Conservation (phyloP, 2,329 filamentous ascomycete genomes). For the Trichoderma sp. region DNA sequence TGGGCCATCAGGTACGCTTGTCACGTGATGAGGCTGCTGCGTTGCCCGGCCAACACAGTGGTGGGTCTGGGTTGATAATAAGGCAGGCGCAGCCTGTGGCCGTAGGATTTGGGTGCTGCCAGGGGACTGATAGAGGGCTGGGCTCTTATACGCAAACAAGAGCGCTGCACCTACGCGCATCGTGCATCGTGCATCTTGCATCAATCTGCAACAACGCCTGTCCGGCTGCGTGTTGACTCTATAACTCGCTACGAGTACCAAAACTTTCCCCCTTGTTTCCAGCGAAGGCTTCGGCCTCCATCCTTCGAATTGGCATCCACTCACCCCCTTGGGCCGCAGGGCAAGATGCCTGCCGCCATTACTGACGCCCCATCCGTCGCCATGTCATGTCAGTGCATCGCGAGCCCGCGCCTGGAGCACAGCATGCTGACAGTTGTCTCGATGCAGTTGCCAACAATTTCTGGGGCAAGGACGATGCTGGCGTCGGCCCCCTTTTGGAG, state of each 20-base stretch:
- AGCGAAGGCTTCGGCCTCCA: neutral
- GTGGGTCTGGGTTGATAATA: neutral
- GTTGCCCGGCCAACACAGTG: slow-evolving; percentile 33
- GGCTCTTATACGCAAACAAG: neutral
- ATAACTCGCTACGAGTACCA: neutral
- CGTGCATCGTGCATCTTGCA: slow-evolving; percentile 13
- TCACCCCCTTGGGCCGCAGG: slow-evolving; percentile 27
- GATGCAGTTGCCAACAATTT: slow-evolving; percentile 92
- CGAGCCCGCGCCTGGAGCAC: neutral
- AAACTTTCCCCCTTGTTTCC: neutral
- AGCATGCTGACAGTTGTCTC: slow-evolving; percentile 30
- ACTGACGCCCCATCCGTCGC: slow-evolving; percentile 66
- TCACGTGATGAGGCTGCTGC: slow-evolving; percentile 19
- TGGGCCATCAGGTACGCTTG: slow-evolving; percentile 11
- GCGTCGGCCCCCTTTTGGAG: slow-evolving; percentile 85
- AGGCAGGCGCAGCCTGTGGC: slow-evolving; percentile 6
- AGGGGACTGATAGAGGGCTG: neutral
- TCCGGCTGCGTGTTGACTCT: slow-evolving; percentile 5
- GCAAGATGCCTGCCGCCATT: slow-evolving; percentile 61
- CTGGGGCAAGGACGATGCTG: slow-evolving; percentile 98
- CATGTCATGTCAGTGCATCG: slow-evolving; percentile 61
- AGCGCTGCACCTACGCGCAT: slow-evolving; percentile 1
- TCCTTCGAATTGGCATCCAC: neutral
- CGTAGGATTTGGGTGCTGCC: too few relatives aligned
- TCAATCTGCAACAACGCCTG: neutral